phyloP scores from a whole-genome alignment of 495 filamentous ascomycete genomes.

The Xylaria palmicola region DNA sequence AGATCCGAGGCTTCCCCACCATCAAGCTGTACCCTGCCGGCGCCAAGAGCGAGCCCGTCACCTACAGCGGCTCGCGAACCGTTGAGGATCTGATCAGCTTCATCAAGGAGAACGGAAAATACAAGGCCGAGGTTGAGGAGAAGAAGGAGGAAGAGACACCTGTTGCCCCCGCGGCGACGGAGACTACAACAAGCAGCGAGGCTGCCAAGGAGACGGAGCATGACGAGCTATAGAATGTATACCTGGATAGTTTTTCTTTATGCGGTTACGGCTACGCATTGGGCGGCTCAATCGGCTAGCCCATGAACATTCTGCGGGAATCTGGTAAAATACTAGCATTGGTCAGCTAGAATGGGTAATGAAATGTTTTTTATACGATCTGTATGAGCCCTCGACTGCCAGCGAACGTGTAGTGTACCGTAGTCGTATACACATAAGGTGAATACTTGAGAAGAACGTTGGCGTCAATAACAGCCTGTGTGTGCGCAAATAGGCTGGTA shows the following conservation, averaged over 20 bases:
- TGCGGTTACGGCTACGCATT: conserved; percentile 18
- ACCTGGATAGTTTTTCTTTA: conserved; percentile 30
- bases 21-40: conserved; percentile 98
- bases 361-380: conserved; percentile 23
- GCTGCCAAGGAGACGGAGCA: conserved; percentile 49
- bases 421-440: neutral
- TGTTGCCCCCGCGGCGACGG: conserved; percentile 52
- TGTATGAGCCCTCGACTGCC: conserved; percentile 10
- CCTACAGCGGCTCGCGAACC: conserved; percentile 85
- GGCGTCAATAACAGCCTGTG: no score
- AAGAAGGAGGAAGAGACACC: conserved; percentile 54
- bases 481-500: neutral
- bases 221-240: conserved; percentile 62
- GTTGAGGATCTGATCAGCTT: conserved; percentile 93
- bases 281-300: conserved; percentile 25
- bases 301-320: conserved; percentile 24
- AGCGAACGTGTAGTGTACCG: neutral
- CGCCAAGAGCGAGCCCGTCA: conserved; percentile 77
- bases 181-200: conserved; percentile 42
- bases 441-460: no score
- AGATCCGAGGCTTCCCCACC: conserved; percentile 97
- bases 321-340: conserved; percentile 31
- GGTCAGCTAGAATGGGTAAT: conserved; percentile 34
- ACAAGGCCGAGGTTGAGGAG: conserved; percentile 63
- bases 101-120: conserved; percentile 90